These are phyloP conservation scores for Jamesozyma hellenica DNA, from an alignment of 805 yeast species.

Conservation along the genomic window DNA sequence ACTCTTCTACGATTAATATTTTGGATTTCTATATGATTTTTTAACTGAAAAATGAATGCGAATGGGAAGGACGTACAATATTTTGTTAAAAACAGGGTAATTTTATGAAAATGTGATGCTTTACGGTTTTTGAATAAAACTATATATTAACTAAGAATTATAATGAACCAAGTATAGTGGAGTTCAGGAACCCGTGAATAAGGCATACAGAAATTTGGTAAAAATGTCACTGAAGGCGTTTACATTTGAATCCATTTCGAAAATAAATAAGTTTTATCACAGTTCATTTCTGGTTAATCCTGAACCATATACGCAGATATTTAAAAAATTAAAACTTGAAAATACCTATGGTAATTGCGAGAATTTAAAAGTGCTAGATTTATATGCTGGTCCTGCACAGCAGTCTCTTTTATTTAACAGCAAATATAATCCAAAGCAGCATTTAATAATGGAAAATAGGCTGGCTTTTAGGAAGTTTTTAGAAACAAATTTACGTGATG, in stretches of 20 bases:
- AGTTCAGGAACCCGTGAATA: no score
- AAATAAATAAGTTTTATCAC: slow-evolving; percentile 17
- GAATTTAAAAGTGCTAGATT: slow-evolving; percentile 45
- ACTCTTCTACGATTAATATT: no score
- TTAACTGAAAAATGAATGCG: no score
- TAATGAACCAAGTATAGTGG: no score
- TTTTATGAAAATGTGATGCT: no score
- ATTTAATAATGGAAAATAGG: slow-evolving; percentile 51
- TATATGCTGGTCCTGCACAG: slow-evolving; percentile 50
- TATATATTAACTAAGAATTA: no score
- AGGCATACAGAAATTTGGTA: no score
- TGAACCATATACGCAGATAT: slow-evolving; percentile 25
- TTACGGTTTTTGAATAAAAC: no score
- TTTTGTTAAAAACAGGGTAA: no score
- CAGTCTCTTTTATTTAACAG: slow-evolving; percentile 56
- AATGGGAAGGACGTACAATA: no score
- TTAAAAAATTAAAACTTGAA: slow-evolving; percentile 40
- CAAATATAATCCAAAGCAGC: slow-evolving; percentile 49
- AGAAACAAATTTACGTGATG: background rate
- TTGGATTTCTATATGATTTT: no score
- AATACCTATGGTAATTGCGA: slow-evolving; percentile 26
- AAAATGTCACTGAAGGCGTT: background rate
- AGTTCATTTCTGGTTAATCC: slow-evolving; percentile 19
- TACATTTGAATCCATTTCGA: slow-evolving; percentile 4
- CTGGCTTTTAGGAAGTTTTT: slow-evolving; percentile 19